phyloP scores from a whole-genome alignment of 2,329 filamentous ascomycete species.

The Xylaria sp. region DNA sequence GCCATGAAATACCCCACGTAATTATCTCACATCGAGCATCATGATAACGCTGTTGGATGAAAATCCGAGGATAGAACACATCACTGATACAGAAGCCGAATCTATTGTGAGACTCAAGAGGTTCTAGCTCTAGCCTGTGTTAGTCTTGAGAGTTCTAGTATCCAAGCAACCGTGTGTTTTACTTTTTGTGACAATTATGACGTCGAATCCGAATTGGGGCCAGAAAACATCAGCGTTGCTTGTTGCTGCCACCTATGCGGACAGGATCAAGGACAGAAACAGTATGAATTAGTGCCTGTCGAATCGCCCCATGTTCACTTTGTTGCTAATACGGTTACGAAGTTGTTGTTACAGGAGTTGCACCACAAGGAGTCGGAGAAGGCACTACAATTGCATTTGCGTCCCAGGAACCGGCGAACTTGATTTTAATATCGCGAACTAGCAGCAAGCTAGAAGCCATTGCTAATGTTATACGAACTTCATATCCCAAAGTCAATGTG shows the following conservation, averaged over 20 bases:
- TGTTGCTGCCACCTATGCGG: conserved; percentile 41
- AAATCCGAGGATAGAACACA: neutral
- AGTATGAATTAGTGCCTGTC: conserved; percentile 30
- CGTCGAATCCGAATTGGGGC: conserved; percentile 39
- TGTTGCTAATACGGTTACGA: neutral
- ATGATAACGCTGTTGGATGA: neutral
- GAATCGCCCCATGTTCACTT: conserved; percentile 25
- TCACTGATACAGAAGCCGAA: neutral
- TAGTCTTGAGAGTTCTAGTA: neutral
- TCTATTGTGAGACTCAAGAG: neutral
- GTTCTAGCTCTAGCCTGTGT: neutral
- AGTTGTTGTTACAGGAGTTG: conserved; percentile 52
- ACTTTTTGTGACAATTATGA: conserved; percentile 30
- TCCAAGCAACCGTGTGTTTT: neutral
- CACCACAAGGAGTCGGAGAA: conserved; percentile 49
- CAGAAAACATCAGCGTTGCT: conserved; percentile 44
- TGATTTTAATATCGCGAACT: conserved; percentile 54
- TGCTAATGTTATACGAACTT: conserved; percentile 43
- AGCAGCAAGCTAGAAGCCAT: conserved; percentile 49
- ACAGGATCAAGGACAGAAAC: conserved; percentile 36
- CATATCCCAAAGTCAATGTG: conserved; percentile 44
- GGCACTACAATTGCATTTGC: conserved; percentile 51
- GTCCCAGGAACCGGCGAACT: conserved; percentile 47
- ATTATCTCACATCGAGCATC: neutral
- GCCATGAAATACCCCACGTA: neutral